Evolutionary conservation across 306 rosid species (phyloP), one percentile per base, ranked within the genome.

Genomic region (Spatholobus suberectus): DNA sequence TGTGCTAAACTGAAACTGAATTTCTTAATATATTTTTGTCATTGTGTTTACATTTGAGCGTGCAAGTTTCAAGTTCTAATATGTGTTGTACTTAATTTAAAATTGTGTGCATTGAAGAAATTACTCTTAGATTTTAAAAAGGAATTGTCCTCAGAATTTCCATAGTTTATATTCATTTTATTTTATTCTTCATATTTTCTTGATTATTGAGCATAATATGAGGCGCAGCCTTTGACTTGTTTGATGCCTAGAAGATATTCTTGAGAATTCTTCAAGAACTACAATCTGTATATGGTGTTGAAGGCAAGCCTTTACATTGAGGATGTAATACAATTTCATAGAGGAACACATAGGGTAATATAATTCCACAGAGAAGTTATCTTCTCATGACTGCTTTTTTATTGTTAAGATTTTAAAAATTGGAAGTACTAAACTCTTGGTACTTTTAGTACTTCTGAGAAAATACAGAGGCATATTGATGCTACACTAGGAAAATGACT

Each of bases 381-480:
- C 73, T 49, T 35, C 24, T 6, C 51, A 15, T 34, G 21, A 4
- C 1, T 29, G 27, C 13, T 78, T 63, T 38, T 77, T 47, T 47
- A 65, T 63, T 66, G 35, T 47, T 78, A n/a, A 47, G 61, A 29
- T 63, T 62, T 62, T 77, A 27, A 46, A 44, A 44, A 49, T 63
- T 44, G 47, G 7, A 10, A 24, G 34, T 65, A 34, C 26, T 66
- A 29, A 65, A 51, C 24, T 77, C 46, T 63, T 27, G 62, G 35
- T 46, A n/a, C 23, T 14, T 77, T 20, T 44, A 27, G 9, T 18
- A 18, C 46, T 63, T n/a, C 35, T 54, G 62, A 77, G 21, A 46
- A n/a, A 75, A 23, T 62, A 32, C 7, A 13, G n/a, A 44, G 49
- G 35, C 62, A 44, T 10, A 61, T 62, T 11, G 35, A 44, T 62